Evolutionary conservation across 768 basidiomycete species (phyloP), one percentile per base, ranked within the genome.

Genomic region (Tulasnella calospora): DNA sequence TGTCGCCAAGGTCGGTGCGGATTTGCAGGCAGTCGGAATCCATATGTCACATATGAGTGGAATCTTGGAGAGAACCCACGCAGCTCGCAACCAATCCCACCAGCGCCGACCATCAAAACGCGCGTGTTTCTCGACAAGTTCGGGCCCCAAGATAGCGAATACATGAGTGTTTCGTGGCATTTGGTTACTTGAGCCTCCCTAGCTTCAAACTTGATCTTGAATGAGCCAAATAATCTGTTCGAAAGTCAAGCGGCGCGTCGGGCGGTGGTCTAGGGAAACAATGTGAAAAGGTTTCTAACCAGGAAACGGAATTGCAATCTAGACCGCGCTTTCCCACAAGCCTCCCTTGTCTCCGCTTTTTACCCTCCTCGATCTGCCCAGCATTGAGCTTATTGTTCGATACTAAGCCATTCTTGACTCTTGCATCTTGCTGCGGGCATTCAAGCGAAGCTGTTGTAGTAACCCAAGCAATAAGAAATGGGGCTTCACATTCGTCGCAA

Each of bases 1-100:
- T n/a, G n/a, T n/a, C n/a, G n/a, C n/a, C n/a, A n/a, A n/a, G n/a
- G n/a, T n/a, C n/a, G n/a, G n/a, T n/a, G n/a, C n/a, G n/a, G n/a
- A n/a, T n/a, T n/a, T n/a, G n/a, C n/a, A n/a, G n/a, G n/a, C n/a
- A n/a, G n/a, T n/a, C n/a, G n/a, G n/a, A n/a, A n/a, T n/a, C n/a
- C n/a, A n/a, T n/a, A n/a, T n/a, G n/a, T n/a, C n/a, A n/a, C n/a
- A n/a, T n/a, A n/a, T n/a, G n/a, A n/a, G n/a, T n/a, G n/a, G n/a
- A n/a, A n/a, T n/a, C n/a, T n/a, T n/a, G n/a, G n/a, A n/a, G n/a
- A n/a, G n/a, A 27, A 88, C 90, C 81, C 83, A 96, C 96, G 84
- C 5, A 99, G 89, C 86, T 99, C 98, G 82, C 97, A 99, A 10
- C 98, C 98, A 82, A 99, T 99, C 0, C 97, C 97, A 69, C 96